Evolutionary conservation across 129 eudicot genomes (phyloP), one percentile per base, ranked within the genome.

Genomic region (Apium graveolens): DNA sequence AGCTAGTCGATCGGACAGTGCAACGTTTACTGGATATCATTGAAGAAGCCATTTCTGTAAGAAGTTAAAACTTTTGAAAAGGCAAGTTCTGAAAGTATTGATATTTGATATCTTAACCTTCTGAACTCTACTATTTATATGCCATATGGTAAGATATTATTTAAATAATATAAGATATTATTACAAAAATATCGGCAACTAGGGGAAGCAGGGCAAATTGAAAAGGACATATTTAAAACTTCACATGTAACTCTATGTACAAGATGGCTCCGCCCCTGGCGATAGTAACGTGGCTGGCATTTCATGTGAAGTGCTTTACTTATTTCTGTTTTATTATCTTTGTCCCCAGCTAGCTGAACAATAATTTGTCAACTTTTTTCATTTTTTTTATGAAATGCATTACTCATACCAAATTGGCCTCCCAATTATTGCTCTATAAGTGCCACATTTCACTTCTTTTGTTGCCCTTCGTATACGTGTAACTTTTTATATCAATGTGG

Each of bases 1-100:
- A 81, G 34, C 90, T 86, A 39, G 74, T 72, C 17, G 87, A 86
- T 46, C 84, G 70, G 48, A 66, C n/a, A 16, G 31, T 55, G 60
- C 79, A 63, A 4, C 51, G 76, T 26, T 79, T 69, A 14, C 35
- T 38, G 42, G 74, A 79, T 78, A 76, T 86, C 45, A 66, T 44
- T 6, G 82, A 81, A 70, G 62, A 2, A 46, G 78, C 86, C 90
- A 84, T 81, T 39, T 45, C 7, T 27, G 38, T 27, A 65, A 65
- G 39, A 29, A 29, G 3, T 31, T 14, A 14, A 65, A 65, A 65
- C 39, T 65, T 31, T 65, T 29, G 71, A 65, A 9, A 29, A 12
- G 71, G 39, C 38, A 65, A 65, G 71, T 13, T 27, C 0, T 65
- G 71, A 65, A 65, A 32, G 16, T 27, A 9, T 57, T 31, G 71